Conservation (phyloP, 306 rosid genomes). For the Quercus robur region DNA sequence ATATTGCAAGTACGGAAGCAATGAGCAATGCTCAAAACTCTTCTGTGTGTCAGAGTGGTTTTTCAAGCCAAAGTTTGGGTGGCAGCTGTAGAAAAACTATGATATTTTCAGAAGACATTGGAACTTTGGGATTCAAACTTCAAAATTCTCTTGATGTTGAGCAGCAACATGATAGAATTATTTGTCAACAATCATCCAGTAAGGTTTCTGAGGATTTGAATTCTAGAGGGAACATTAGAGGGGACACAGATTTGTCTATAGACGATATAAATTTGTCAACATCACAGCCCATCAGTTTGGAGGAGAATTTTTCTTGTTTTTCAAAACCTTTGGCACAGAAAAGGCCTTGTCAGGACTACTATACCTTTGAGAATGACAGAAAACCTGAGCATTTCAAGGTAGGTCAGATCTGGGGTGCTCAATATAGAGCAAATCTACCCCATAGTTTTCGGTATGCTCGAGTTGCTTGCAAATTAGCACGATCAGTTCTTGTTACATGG, state of each 20-base stretch:
- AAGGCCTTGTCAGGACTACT: constrained; percentile 10
- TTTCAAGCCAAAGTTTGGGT: neutral
- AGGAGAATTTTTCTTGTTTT: neutral
- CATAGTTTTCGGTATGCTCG: constrained; percentile 1
- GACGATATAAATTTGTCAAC: neutral
- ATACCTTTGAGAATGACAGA: constrained; percentile 19
- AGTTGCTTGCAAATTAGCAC: neutral
- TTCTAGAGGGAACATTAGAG: neutral
- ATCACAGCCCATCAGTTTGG: neutral
- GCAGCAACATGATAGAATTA: neutral
- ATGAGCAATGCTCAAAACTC: neutral
- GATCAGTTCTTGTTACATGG: constrained; percentile 10
- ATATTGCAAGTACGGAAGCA: neutral
- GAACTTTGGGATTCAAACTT: neutral
- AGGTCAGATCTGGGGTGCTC: constrained; percentile 24
- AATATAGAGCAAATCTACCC: neutral
- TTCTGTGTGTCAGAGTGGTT: neutral
- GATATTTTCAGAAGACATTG: neutral
- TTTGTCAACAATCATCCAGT: neutral
- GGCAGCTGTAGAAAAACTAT: neutral
- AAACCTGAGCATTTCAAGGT: neutral
- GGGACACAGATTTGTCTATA: neutral
- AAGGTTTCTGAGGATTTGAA: neutral
- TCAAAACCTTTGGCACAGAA: neutral
- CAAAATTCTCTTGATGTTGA: neutral